Evolutionary conservation across 2,329 filamentous ascomycete genomes (phyloP), one percentile per base, ranked within the genome.

Genomic region (Myotisia sp.): DNA sequence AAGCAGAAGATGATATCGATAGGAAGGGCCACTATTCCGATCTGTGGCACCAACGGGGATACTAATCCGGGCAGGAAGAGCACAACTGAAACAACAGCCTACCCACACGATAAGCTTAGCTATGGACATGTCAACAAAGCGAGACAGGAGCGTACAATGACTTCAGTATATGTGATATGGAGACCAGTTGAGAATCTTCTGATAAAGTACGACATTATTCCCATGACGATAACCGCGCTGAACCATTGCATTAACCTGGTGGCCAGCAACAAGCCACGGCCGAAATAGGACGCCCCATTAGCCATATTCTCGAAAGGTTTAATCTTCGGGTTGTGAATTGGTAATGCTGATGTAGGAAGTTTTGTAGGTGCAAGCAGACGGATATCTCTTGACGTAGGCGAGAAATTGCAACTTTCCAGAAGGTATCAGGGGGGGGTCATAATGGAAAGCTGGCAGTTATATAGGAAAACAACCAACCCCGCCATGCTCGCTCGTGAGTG

Each of bases 1-100:
- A 64, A 64, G 5, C 58, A 62, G 49, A 64, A 64, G 40, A 63
- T 40, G 6, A 63, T 45, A 43, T 64, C 61, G 31, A 63, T 56
- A 1, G 42, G 40, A 14, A 60, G 50, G 3, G 59, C 52, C 30
- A 57, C 50, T 37, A 51, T 55, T 47, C 51, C 51, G 14, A 52
- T 41, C 3, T 36, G 46, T 6, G 51, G 51, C 38, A 59, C 37
- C 48, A 64, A 60, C 0, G 54, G 60, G 16, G 50, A 63, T 32
- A 56, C 37, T 39, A 65, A 55, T 13, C 51, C 57, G 3, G 59
- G 59, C 4, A 60, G 40, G 49, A 64, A 58, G 47, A 63, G 62
- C 34, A 52, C 52, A 18, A 63, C 48, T 1, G 55, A 58, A 13
- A 58, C 33, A 18, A 46, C 44, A 6, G 59, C 37, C 52, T 55